Base-by-base conservation (phyloP, 1,139 yeast species). In the Candida dubliniensis region DNA sequence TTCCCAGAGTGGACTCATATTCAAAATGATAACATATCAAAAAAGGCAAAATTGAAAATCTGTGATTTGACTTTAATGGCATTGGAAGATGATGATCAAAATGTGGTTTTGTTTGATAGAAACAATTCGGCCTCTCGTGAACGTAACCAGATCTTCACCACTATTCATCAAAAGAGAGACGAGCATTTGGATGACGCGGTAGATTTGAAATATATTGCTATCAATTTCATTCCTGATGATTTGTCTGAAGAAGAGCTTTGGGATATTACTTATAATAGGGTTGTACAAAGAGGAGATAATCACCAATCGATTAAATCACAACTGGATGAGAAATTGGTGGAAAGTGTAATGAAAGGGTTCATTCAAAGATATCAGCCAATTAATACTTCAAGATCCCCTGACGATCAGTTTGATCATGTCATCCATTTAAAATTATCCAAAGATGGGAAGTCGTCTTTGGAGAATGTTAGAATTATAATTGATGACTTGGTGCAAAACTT, bases 1-100 rank as follows among this genome's bases (percentile, higher is more conserved):
- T 84, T 71, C 45, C 81, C 85, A 0, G 65, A 69, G 0, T 84
- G 96, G 86, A 82, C 78, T 0, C 89, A 85, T 55, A 74, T 88
- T n/a, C 96, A 90, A 59, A 91, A 88, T 60, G 99, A 93, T 63
- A 80, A 89, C 53, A 72, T 89, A 31, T 66, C 75, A 2, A 70
- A 69, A 14, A 77, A 78, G 0, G 74, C 71, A 8, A 76, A 74
- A 45, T 62, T 70, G n/a, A 72, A 74, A 53, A 67, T 89, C 41
- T 79, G 83, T 11, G 74, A 71, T 14, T 68, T 66, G 29, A 73
- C 84, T 4, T 57, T 83, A 12, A 70, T 73, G 37, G 60, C 66
- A 23, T 58, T 67, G 41, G 34, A 30, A 9, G 51, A 53, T 2
- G 56, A 57, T 11, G 64, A 63, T 15, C 57, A 62, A 18, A 39